phyloP scores from a whole-genome alignment of 2,329 filamentous ascomycete species.

The Laburnicola sp. region DNA sequence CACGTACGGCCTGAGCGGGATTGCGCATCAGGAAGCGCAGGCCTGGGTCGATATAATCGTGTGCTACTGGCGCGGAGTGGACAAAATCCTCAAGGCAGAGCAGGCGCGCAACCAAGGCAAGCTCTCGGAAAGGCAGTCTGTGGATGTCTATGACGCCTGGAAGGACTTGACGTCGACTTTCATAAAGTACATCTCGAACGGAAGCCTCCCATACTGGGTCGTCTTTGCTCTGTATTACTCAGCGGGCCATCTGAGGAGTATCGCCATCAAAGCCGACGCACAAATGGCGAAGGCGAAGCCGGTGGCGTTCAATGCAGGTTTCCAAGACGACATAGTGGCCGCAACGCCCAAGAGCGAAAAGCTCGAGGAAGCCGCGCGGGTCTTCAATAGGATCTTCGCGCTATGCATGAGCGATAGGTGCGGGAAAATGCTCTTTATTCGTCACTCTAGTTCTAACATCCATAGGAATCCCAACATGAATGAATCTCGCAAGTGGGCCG shows the following conservation, averaged over 20 bases:
- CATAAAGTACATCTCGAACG: constrained; percentile 77
- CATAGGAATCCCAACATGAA: constrained; percentile 71
- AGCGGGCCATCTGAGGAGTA: constrained; percentile 81
- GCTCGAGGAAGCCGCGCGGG: constrained; percentile 85
- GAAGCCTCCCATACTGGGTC: constrained; percentile 83
- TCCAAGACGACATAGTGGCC: constrained; percentile 80
- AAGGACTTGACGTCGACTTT: constrained; percentile 78
- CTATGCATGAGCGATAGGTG: constrained; percentile 88
- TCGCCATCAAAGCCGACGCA: constrained; percentile 88
- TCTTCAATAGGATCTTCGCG: constrained; percentile 90
- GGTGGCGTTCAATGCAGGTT: constrained; percentile 53
- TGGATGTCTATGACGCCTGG: constrained; percentile 85
- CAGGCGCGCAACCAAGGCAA: constrained; percentile 54
- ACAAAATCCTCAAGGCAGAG: constrained; percentile 70
- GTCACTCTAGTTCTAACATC: constrained; percentile 20
- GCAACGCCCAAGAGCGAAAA: constrained; percentile 71
- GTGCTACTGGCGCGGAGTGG: constrained; percentile 80
- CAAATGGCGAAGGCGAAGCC: constrained; percentile 59
- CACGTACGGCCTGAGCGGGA: constrained; percentile 62
- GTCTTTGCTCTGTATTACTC: constrained; percentile 86
- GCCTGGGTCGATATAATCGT: constrained; percentile 88
- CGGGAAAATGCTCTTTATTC: constrained; percentile 17
- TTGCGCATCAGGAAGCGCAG: constrained; percentile 68
- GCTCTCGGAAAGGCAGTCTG: constrained; percentile 64
- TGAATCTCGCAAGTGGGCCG: constrained; percentile 95